Evolutionary conservation across 176 grass and related monocot genomes (phyloP), one percentile per base, ranked within the genome.

Genomic region (Saccharum officinarum): DNA sequence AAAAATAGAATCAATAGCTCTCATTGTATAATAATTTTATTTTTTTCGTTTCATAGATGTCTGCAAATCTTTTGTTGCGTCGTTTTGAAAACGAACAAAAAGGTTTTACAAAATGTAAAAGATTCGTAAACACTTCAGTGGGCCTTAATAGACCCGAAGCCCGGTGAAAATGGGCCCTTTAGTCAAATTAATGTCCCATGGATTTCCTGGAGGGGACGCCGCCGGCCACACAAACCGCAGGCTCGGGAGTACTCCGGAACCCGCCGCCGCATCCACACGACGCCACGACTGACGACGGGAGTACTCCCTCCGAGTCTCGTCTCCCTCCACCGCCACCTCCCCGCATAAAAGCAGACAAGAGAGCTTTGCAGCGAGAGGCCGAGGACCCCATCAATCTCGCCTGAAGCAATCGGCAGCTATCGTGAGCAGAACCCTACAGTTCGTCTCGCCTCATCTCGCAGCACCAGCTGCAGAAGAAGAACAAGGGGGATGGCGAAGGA

Each of bases 401-500:
- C 70, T 31, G 61, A 78, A 23, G 12, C 4, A n/a, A 14, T 61
- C 3, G 22, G 3, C 28, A 10, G 9, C 65, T 5, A 15, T 30
- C 23, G 61, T 6, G 25, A 26, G 61, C 61, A 30, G n/a, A 63
- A 63, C 61, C 23, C 61, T 13, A 1, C 18, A 28, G 20, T 3
- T 68, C 70, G 22, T 39, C 15, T 28, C 6, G 10, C 64, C 30
- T 7, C 39, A 38, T 39, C 44, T 64, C 41, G n/a, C 31, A 10
- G 5, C 81, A 63, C 33, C 25, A 20, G 5, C 68, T 15, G 44
- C 22, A 9, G n/a, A 26, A 18, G 44, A 8, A 16, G 16, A 52
- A 17, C 18, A 46, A 1, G 28, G 65, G 39, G 2, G 17, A 95
- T 96, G 94, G 79, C 94, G 67, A 89, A 91, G 74, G 87, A 91